phyloP scores from a whole-genome alignment of 805 yeast species.

The Clavispora fructus region DNA sequence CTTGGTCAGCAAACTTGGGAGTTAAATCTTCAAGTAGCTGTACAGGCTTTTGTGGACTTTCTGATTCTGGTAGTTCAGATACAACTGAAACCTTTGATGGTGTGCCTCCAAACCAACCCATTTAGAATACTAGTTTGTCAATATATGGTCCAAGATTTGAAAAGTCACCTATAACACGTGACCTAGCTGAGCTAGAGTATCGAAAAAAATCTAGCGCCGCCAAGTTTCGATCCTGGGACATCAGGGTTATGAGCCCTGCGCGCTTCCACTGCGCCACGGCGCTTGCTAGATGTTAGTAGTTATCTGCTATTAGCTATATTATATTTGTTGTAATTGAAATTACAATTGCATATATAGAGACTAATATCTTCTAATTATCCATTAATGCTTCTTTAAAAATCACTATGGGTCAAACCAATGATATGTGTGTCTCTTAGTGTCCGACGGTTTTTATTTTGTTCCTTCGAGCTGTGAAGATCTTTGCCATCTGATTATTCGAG shows the following conservation, averaged over 20 bases:
- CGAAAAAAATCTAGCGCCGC: conserved; percentile 67
- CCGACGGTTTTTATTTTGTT: too few relatives aligned
- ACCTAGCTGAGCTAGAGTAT: conserved; percentile 3
- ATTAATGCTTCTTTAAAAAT: too few relatives aligned
- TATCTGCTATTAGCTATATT: background rate
- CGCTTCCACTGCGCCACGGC: conserved; percentile 99
- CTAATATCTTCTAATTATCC: too few relatives aligned
- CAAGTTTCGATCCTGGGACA: conserved; percentile 95
- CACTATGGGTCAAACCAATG: too few relatives aligned
- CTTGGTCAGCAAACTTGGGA: conserved; percentile 43
- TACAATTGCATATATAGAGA: too few relatives aligned
- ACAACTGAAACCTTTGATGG: conserved; percentile 36
- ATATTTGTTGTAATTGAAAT: too few relatives aligned
- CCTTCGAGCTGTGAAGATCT: too few relatives aligned
- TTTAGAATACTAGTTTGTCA: conserved; percentile 5
- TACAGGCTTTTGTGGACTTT: conserved; percentile 11
- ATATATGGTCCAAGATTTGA: background rate
- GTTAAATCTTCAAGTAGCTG: conserved; percentile 47
- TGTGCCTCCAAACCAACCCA: conserved; percentile 42
- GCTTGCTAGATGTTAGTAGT: conserved; percentile 37
- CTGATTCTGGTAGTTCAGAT: conserved; percentile 19
- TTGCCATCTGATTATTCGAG: too few relatives aligned
- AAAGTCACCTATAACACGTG: background rate
- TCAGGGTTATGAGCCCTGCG: conserved; percentile 99
- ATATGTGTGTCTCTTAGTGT: too few relatives aligned